These are phyloP conservation scores for cucumber (Cucumis sativus) DNA, from an alignment of 306 rosid species.

Conservation along the genomic window DNA sequence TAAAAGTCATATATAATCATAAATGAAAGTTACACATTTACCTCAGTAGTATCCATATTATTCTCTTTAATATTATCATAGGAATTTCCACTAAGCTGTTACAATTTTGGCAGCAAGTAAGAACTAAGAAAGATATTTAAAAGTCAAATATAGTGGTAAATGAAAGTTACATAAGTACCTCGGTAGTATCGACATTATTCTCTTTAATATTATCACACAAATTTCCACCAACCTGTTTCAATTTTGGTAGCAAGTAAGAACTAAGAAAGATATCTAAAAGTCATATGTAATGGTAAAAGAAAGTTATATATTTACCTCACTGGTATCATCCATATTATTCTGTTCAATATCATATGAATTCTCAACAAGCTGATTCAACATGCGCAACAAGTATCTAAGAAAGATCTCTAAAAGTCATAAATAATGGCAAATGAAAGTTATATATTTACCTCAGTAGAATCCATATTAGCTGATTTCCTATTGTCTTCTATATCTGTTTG, in stretches of 20 bases:
- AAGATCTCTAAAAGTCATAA: background rate
- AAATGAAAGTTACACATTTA: background rate
- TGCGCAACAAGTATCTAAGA: background rate
- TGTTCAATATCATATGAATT: background rate
- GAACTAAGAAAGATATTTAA: background rate
- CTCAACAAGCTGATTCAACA: background rate
- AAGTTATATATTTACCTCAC: background rate
- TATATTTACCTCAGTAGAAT: background rate
- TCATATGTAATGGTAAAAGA: background rate
- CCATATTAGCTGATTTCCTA: background rate
- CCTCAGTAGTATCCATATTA: background rate
- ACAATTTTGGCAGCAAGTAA: background rate
- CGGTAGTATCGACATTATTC: background rate
- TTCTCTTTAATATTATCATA: background rate
- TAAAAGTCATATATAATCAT: background rate
- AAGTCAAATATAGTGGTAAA: background rate
- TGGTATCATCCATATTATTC: background rate
- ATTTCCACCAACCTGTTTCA: background rate
- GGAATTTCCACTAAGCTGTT: background rate
- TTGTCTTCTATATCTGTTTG: background rate
- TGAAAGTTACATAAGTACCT: background rate
- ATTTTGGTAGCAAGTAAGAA: background rate
- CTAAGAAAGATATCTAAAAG: background rate
- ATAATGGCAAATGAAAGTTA: background rate
- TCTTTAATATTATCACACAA: background rate